Evolutionary conservation across 768 basidiomycete species (phyloP).

Genomic region (Fomitopsis pulvina): DNA sequence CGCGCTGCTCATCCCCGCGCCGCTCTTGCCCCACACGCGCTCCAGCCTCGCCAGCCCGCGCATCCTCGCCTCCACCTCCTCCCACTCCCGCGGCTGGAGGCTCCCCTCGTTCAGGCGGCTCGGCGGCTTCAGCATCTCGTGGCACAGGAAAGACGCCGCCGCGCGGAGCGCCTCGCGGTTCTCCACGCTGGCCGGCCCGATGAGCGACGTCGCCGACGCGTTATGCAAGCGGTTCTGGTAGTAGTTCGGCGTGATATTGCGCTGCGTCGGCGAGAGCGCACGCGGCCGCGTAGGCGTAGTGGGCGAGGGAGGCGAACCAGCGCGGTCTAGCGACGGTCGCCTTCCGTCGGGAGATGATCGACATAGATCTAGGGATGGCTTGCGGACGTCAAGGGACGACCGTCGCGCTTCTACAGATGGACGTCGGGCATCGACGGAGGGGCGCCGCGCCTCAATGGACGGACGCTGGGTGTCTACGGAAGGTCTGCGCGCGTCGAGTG

Average conservation of each 20-base stretch:
- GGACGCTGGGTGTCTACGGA: constrained; percentile 22
- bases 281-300: constrained; percentile 41
- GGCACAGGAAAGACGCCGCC: constrained; percentile 59
- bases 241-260: constrained; percentile 28
- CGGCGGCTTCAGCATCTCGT: constrained; percentile 59
- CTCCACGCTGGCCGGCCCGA: constrained; percentile 41
- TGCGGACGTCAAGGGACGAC: constrained; percentile 34
- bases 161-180: constrained; percentile 63
- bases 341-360: constrained; percentile 27
- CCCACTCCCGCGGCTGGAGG: constrained; percentile 52
- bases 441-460: constrained; percentile 21
- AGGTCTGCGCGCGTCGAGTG: constrained; percentile 24
- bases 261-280: constrained; percentile 21
- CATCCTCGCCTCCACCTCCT: constrained; percentile 67
- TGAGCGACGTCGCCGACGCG: constrained; percentile 52
- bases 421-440: constrained; percentile 22
- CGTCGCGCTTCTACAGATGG: constrained; percentile 22
- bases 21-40: constrained; percentile 69
- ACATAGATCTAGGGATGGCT: constrained; percentile 24
- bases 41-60: constrained; percentile 59
- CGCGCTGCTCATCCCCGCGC: constrained; percentile 35
- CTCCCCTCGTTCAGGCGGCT: constrained; percentile 44
- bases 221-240: constrained; percentile 51
- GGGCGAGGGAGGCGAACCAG: constrained; percentile 34
- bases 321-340: constrained; percentile 29